Evolutionary conservation across 495 filamentous ascomycete species (phyloP), one percentile per base, ranked within the genome.

Genomic region (Aspergillus indologenus): DNA sequence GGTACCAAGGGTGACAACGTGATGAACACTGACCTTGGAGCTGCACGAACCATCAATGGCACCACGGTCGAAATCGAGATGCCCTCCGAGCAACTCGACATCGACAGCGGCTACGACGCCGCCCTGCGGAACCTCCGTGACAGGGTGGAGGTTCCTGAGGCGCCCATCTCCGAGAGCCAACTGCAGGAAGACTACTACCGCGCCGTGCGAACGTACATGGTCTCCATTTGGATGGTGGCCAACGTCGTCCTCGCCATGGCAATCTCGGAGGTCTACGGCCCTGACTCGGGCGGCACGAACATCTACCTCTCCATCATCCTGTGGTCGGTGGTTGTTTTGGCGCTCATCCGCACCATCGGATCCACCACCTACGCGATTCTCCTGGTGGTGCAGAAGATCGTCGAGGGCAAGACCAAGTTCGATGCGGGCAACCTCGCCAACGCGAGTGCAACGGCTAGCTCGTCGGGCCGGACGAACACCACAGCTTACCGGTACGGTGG

Each of bases 1-100:
- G 94, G 94, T 47, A 99, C 95, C 22, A 99, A 99, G 72, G 95
- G 95, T 56, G 95, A 99, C 77, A 99, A 99, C 73, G 85, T 92
- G 19, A 85, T 93, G 64, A 85, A 88, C 68, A 95, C 87, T 45
- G 95, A 99, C 70, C 85, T 99, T 2, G 95, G 95, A 56, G 83
- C 89, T 17, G 94, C 94, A 8, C 79, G 86, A 9, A 83, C 83
- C 26, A 81, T 84, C 45, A 88, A 87, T 59, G 82, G 79, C 44
- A 83, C 88, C 61, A 91, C 87, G 14, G 77, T 81, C 53, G 84
- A 83, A 1, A 75, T 99, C 14, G 95, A 99, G 66, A 99, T 99
- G 94, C 95, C 95, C 1, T 87, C 83, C 1, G 95, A 98, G 69
- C 95, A 99, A 72, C 85, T 99, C 11, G 95, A 99, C 73, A 99